Evolutionary conservation across 768 basidiomycete genomes (phyloP), one percentile per base, ranked within the genome.

Genomic region (Leccinum subtestaceum): DNA sequence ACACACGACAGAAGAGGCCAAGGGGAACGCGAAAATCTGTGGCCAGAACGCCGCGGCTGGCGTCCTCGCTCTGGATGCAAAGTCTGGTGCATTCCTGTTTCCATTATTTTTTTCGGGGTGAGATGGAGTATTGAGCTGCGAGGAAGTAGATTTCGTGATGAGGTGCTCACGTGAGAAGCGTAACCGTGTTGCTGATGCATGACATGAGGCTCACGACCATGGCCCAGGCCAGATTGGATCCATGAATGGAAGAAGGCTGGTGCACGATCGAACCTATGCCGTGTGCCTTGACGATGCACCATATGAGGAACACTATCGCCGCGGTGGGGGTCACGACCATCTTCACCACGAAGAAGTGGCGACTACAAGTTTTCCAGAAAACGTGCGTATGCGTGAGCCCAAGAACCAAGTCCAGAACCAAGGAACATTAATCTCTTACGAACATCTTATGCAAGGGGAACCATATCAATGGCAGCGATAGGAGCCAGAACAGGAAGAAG

Each of bases 401-500:
- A 55, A 15, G 47, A 45, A 19, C 19, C 19, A 55, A 36, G n/a
- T 52, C 25, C 53, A 25, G 46, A 36, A 36, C 21, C 12, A 40
- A 58, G 40, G 49, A 55, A 62, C 51, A 34, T 55, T 32, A 32
- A 32, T 61, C 60, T 59, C 58, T 49, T 55, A 74, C 83, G 58
- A 70, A 88, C 87, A 91, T 87, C 67, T 87, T 81, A 76, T 93
- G 89, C 51, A 92, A 84, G 11, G 89, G 90, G 63, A 91, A 87
- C 87, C 87, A 91, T 64, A 92, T 86, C 17, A 86, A 85, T 9
- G 89, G 89, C 31, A 93, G 80, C 32, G 85, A 88, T 40, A 91
- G 79, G 27, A 92, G 74, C 87, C 89, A 93, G 78, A 93, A 95
- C 58, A 94, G 77, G 79, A 94, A 87, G 82, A 94, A 94, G 63